Evolutionary conservation across 345 rosid species (phyloP).

Genomic region (Cochlearia excelsa): DNA sequence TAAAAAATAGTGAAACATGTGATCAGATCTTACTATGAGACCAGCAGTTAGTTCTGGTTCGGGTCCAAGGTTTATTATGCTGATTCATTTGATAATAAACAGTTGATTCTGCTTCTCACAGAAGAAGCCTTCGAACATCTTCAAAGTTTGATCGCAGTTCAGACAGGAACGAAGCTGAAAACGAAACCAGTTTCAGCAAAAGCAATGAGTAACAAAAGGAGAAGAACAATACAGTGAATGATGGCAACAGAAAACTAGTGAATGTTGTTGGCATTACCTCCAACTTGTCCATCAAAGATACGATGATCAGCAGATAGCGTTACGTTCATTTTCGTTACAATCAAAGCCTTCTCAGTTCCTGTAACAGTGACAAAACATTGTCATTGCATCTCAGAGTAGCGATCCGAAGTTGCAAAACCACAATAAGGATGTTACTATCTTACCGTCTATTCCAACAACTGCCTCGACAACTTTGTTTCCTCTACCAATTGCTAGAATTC

Average conservation of each 20-base stretch:
- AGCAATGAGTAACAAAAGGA: constrained; percentile 18
- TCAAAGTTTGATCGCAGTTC: constrained; percentile 68
- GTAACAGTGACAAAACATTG: constrained; percentile 24
- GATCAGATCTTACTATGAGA: constrained; percentile 20
- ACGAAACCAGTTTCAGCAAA: constrained; percentile 6
- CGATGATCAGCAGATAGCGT: constrained; percentile 94
- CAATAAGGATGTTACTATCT: constrained; percentile 31
- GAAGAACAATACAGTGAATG: neutral
- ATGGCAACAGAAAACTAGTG: neutral
- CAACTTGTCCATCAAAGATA: constrained; percentile 90
- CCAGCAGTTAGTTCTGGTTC: constrained; percentile 27
- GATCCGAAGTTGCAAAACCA: neutral
- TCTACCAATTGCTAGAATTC: constrained; percentile 93
- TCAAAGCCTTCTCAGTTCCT: constrained; percentile 71
- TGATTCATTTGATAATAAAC: constrained; percentile 15
- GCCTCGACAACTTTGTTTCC: constrained; percentile 89
- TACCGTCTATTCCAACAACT: constrained; percentile 64
- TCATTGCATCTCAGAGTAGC: constrained; percentile 7
- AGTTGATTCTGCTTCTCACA: constrained; percentile 37
- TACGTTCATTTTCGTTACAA: constrained; percentile 76
- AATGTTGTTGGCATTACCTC: constrained; percentile 46
- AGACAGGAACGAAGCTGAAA: constrained; percentile 76
- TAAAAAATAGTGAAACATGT: constrained; percentile 22
- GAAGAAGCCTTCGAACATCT: constrained; percentile 71
- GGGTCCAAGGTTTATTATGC: constrained; percentile 30